Evolutionary conservation across 768 basidiomycete genomes (phyloP).

Genomic region (Tulasnella sp.): DNA sequence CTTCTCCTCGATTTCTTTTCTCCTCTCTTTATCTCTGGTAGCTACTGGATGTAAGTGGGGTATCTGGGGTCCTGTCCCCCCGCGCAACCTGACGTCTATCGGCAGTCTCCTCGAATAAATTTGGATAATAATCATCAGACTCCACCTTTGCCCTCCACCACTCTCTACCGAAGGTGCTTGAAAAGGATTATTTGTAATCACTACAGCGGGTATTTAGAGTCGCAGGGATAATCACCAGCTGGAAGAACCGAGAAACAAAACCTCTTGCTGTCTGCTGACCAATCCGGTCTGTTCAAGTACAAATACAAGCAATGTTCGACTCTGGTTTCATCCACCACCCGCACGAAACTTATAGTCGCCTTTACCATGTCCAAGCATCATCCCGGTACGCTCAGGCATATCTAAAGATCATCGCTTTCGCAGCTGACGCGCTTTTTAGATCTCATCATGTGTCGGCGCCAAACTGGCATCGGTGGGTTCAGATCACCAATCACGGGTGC

Average conservation of each 20-base stretch:
- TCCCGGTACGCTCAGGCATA: constrained; percentile 42
- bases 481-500: not conserved
- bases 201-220: no score
- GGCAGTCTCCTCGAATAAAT: no score
- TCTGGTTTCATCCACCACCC: not conserved
- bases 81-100: no score
- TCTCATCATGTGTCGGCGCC: constrained; percentile 95
- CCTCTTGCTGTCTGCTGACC: not conserved
- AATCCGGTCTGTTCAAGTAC: not conserved
- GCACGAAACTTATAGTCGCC: not conserved
- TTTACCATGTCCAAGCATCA: constrained; percentile 76
- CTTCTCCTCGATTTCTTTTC: no score
- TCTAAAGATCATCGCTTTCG: not conserved
- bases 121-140: no score
- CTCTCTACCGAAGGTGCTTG: no score
- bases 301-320: not conserved
- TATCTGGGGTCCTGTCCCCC: no score
- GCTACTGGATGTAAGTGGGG: no score
- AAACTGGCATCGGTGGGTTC: constrained; percentile 80
- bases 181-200: no score
- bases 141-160: no score
- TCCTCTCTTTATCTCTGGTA: no score
- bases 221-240: no score
- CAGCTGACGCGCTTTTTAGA: constrained; percentile 35
- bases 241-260: not conserved